Conservation (phyloP, 768 basidiomycete genomes). For the Dendrothele bispora region DNA sequence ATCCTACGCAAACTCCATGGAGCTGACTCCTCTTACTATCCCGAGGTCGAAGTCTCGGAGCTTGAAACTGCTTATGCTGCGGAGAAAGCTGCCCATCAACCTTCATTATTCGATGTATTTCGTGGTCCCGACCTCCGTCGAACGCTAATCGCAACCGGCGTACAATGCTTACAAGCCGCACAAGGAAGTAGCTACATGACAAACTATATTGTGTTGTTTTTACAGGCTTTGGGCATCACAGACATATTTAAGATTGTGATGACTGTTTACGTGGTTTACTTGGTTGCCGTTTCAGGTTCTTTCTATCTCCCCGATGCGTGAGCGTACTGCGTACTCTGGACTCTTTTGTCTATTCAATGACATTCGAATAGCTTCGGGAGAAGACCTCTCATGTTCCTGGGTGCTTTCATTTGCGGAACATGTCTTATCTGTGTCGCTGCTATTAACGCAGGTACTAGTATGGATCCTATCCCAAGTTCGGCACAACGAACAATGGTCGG, state of each 20-base stretch:
- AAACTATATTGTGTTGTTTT: not conserved
- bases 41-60: no score
- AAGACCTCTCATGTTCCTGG: not conserved
- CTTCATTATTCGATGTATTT: no score
- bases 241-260: not conserved
- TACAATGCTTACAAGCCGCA: not conserved
- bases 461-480: not conserved
- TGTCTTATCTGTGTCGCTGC: not conserved
- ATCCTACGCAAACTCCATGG: no score
- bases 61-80: no score
- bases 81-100: no score
- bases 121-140: not conserved
- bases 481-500: not conserved
- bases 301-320: not conserved
- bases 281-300: not conserved
- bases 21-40: no score
- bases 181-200: not conserved
- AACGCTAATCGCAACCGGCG: not conserved
- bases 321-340: not conserved
- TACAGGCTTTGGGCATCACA: not conserved
- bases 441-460: not conserved
- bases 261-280: not conserved
- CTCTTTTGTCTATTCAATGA: not conserved
- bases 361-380: not conserved
- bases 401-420: not conserved